Evolutionary conservation across 345 rosid species (phyloP), one percentile per base, ranked within the genome.

Genomic region (Murraya paniculata): DNA sequence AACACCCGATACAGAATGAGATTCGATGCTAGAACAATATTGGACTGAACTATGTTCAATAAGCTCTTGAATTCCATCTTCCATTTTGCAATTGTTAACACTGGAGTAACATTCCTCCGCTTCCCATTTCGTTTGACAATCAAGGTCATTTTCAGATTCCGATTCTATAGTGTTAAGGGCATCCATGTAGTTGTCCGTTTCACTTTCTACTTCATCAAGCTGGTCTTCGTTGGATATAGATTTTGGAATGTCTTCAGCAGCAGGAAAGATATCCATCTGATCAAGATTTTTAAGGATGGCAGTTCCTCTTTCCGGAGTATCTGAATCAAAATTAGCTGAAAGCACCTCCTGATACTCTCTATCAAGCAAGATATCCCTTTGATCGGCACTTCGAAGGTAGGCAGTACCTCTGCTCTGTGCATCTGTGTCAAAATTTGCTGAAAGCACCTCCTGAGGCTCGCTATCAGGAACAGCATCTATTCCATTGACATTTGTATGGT

Each of bases 81-180:
- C 81, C 36, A 45, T 38, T 71, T 71, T 84, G 68, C 78, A 74
- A 78, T 74, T 39, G 21, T 72, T 61, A 74, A 75, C 74, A 35
- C 50, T 68, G 22, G 81, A 33, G 33, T 68, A 82, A 79, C 33
- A 78, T 67, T 77, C 87, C 80, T 78, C 74, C 77, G 79, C 84
- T 78, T 85, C 89, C 75, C 48, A 84, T 84, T 88, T 90, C 18
- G 86, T 87, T 80, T 80, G 87, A 78, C 72, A 88, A 76, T 86
- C 92, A 33, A 78, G 60, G 72, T 90, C 90, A 70, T 27, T 83
- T 78, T 90, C 95, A 27, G 91, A 92, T 89, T 91, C 99, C 2
- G 91, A 84, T 76, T 96, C 97, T 35, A 96, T 89, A 19, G 89
- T 88, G 81, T 93, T 92, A 72, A 91, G 94, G 24, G 98, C 98